Evolutionary conservation across 176 grass and related monocot species (phyloP).

Genomic region (barley (Hordeum vulgare)): MorexV3_pseudomolecules_assembly NC_058520.1:378634798-378635297

Average conservation of each 20-base stretch:
- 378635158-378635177: constrained; percentile 25
- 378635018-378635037: constrained; percentile 3
- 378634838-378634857: constrained; percentile 69
- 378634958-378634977: constrained; percentile 40
- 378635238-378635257: not conserved
- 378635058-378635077: not conserved
- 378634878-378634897: constrained; percentile 68
- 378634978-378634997: constrained; percentile 34
- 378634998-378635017: not conserved
- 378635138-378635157: constrained; percentile 17
- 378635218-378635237: constrained; percentile 20
- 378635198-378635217: constrained; percentile 41
- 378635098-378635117: not conserved
- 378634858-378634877: constrained; percentile 78
- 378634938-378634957: constrained; percentile 55
- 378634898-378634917: constrained; percentile 62
- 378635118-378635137: constrained; percentile 48
- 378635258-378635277: not conserved
- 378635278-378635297: not conserved
- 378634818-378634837: constrained; percentile 56
- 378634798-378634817: constrained; percentile 3
- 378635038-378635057: not conserved
- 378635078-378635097: constrained; percentile 1
- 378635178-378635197: constrained; percentile 35
- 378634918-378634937: constrained; percentile 55